Conservation (phyloP, 495 filamentous ascomycete genomes). For the Corynascus novoguineensis region DNA sequence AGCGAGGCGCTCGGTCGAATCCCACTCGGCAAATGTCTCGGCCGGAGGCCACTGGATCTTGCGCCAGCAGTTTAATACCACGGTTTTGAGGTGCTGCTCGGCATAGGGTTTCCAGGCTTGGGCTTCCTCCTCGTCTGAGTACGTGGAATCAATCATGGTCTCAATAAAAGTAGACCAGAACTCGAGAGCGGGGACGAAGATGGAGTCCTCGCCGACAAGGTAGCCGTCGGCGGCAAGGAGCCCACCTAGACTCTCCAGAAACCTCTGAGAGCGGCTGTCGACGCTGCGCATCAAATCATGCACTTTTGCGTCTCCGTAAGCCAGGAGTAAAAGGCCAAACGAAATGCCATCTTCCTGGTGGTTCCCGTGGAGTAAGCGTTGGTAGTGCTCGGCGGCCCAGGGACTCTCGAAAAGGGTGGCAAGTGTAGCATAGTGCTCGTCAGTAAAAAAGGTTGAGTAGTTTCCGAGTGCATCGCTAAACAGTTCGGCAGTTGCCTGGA, state of each 20-base stretch:
- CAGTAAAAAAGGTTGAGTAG: conserved; percentile 57
- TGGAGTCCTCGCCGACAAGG: conserved; percentile 68
- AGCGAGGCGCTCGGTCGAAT: conserved; percentile 60
- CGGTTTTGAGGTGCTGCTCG: conserved; percentile 45
- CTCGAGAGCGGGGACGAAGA: conserved; percentile 71
- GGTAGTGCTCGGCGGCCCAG: conserved; percentile 49
- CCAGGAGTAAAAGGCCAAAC: conserved; percentile 63
- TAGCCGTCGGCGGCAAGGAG: conserved; percentile 67
- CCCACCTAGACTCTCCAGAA: conserved; percentile 49
- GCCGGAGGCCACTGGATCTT: conserved; percentile 58
- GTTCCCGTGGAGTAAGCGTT: conserved; percentile 53
- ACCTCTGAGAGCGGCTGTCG: conserved; percentile 42
- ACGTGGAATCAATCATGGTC: conserved; percentile 41
- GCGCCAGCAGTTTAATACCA: conserved; percentile 53
- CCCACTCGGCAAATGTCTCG: conserved; percentile 55
- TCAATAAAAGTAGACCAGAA: conserved; percentile 77
- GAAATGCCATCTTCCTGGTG: conserved; percentile 60
- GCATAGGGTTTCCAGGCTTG: conserved; percentile 32
- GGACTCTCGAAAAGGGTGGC: conserved; percentile 52
- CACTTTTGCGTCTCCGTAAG: conserved; percentile 59
- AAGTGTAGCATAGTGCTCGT: conserved; percentile 49
- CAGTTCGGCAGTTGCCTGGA: conserved; percentile 55
- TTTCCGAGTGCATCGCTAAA: conserved; percentile 60
- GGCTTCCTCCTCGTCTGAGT: conserved; percentile 24
- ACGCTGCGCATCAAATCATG: conserved; percentile 43